phyloP scores from a whole-genome alignment of 2,329 filamentous ascomycete genomes.

The Chrysoporthe cubensis region DNA sequence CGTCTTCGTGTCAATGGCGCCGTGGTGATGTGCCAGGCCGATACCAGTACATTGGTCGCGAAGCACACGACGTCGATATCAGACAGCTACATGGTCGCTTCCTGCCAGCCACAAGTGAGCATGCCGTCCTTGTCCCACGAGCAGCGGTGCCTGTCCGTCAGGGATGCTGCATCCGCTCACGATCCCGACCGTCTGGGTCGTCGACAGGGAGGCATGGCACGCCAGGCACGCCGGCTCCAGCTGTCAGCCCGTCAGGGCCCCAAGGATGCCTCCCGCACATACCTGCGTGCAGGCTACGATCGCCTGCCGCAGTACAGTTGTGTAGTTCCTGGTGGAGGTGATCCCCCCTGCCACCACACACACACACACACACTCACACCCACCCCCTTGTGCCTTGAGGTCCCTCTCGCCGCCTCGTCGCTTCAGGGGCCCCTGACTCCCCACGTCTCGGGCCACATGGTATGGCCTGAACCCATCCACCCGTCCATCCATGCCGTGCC shows the following conservation, averaged over 20 bases:
- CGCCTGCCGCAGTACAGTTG: background rate
- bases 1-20: background rate
- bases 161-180: conserved; percentile 23
- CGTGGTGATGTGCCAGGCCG: background rate
- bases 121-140: background rate
- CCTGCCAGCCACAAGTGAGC: background rate
- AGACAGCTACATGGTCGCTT: background rate
- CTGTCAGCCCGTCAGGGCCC: conserved; percentile 19
- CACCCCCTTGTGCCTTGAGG: background rate
- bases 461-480: background rate
- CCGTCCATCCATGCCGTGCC: background rate
- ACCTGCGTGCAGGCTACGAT: background rate
- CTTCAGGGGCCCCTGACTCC: conserved; percentile 5
- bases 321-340: background rate
- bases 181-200: conserved; percentile 29
- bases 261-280: conserved; percentile 1
- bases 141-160: conserved; percentile 13
- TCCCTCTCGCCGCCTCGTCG: background rate
- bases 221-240: conserved; percentile 11
- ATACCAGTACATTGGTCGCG: background rate
- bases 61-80: no score
- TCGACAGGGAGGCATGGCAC: conserved; percentile 19
- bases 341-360: background rate
- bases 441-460: background rate
- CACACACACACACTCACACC: no score